Evolutionary conservation across 2,329 filamentous ascomycete genomes (phyloP).

Genomic region (Capronia americana): DNA sequence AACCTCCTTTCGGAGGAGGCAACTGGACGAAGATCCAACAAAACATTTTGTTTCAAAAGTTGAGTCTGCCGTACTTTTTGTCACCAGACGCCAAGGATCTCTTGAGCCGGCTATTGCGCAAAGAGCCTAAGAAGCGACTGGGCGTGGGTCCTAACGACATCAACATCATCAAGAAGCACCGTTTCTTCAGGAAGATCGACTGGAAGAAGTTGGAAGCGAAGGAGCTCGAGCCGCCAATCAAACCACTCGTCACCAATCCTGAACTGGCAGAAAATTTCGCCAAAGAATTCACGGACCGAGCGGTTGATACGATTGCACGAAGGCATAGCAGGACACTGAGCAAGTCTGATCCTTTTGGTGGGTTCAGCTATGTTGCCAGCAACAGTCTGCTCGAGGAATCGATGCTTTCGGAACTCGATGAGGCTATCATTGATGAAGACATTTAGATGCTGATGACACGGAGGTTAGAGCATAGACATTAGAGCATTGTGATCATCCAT

Average conservation of each 20-base stretch:
- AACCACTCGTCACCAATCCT: slow-evolving; percentile 91
- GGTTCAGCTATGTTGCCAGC: slow-evolving; percentile 57
- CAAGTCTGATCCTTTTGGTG: slow-evolving; percentile 54
- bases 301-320: slow-evolving; percentile 36
- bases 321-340: slow-evolving; percentile 37
- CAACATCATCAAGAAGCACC: slow-evolving; percentile 82
- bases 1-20: slow-evolving; percentile 85
- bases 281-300: slow-evolving; percentile 76
- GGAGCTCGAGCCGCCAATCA: slow-evolving; percentile 86
- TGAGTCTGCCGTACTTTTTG: slow-evolving; percentile 87
- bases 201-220: slow-evolving; percentile 85
- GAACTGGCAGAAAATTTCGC: slow-evolving; percentile 97
- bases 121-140: slow-evolving; percentile 88
- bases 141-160: slow-evolving; percentile 91
- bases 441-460: slow-evolving; percentile 6
- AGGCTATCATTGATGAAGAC: slow-evolving; percentile 36
- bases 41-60: slow-evolving; percentile 92
- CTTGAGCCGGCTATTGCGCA: slow-evolving; percentile 84
- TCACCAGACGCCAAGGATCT: slow-evolving; percentile 92
- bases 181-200: slow-evolving; percentile 96
- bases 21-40: slow-evolving; percentile 96
- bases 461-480: background rate
- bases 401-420: slow-evolving; percentile 38
- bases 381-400: slow-evolving; percentile 52
- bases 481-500: slow-evolving; percentile 1